Conservation (phyloP, 1,139 yeast species). For the Magnusiomyces tetraspermus region DNA sequence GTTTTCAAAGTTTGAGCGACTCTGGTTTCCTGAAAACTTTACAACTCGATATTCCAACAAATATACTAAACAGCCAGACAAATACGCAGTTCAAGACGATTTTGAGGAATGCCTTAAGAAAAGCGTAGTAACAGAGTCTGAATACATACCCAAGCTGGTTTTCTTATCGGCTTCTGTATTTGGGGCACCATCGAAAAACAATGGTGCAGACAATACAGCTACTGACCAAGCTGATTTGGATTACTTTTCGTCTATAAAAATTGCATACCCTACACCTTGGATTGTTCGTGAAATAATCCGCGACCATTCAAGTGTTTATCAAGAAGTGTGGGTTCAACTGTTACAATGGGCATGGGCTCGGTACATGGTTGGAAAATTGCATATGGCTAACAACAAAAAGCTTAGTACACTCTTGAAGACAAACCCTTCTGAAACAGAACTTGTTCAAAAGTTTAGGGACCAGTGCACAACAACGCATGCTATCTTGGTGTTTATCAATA, state of each 20-base stretch:
- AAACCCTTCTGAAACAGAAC: background rate
- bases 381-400: background rate
- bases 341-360: slow-evolving; percentile 6
- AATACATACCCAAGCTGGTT: background rate
- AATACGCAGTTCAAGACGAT: slow-evolving; percentile 4
- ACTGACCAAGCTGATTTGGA: background rate
- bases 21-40: background rate
- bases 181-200: background rate
- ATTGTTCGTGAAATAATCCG: slow-evolving; percentile 2
- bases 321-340: slow-evolving; percentile 1
- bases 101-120: slow-evolving; percentile 3
- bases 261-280: slow-evolving; percentile 6
- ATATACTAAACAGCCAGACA: background rate
- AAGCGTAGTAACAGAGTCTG: background rate
- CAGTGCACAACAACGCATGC: background rate
- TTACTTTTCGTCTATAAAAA: background rate
- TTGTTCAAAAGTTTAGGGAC: background rate
- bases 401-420: background rate
- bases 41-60: background rate
- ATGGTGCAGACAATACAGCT: background rate
- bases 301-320: background rate
- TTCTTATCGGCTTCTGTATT: background rate
- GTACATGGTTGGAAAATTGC: background rate
- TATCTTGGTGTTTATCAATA: background rate
- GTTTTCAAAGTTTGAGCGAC: background rate